A percentile compares a stretch with the other conserved stretches of the same genome.
phyloP scores from a whole-genome alignment of 306 rosid genomes.

The Pueraria montana region DNA sequence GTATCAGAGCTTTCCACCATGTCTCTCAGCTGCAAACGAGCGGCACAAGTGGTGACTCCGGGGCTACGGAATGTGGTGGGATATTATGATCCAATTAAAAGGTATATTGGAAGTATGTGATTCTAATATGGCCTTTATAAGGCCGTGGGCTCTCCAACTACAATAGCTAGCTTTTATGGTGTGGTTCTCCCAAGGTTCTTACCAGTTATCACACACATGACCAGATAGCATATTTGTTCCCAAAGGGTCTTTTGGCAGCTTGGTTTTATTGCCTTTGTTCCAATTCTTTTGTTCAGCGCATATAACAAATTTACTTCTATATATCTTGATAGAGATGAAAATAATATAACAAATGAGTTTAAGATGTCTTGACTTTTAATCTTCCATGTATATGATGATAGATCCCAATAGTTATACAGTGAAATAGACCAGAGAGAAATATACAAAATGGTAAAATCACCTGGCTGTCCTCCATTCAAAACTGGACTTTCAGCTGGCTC shows the following conservation, averaged over 20 bases:
- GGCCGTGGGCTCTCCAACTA: too few relatives aligned
- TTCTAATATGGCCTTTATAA: too few relatives aligned
- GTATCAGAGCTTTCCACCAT: too few relatives aligned
- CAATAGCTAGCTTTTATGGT: too few relatives aligned
- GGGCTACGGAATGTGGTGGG: too few relatives aligned
- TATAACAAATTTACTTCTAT: not conserved
- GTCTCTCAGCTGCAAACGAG: too few relatives aligned
- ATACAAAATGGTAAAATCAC: conserved; percentile 53
- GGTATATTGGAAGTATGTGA: too few relatives aligned
- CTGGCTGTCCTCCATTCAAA: conserved; percentile 78
- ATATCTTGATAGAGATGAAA: conserved; percentile 18
- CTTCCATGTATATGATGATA: not conserved
- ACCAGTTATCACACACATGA: not conserved
- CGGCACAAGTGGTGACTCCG: too few relatives aligned
- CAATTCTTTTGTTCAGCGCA: conserved; percentile 7
- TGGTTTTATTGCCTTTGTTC: not conserved
- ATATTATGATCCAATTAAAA: too few relatives aligned
- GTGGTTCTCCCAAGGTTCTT: too few relatives aligned
- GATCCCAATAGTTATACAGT: not conserved
- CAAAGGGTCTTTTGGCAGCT: not conserved
- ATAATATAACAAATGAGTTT: not conserved
- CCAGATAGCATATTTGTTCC: not conserved
- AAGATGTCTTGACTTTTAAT: conserved; percentile 3
- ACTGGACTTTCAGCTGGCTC: conserved; percentile 88
- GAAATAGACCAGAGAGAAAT: not conserved